Percentiles rank a stretch among this genome's conserved stretches.
These are phyloP conservation scores for Neonectria ditissima DNA, from an alignment of 2,329 filamentous ascomycete genomes.

Conservation along the genomic window DNA sequence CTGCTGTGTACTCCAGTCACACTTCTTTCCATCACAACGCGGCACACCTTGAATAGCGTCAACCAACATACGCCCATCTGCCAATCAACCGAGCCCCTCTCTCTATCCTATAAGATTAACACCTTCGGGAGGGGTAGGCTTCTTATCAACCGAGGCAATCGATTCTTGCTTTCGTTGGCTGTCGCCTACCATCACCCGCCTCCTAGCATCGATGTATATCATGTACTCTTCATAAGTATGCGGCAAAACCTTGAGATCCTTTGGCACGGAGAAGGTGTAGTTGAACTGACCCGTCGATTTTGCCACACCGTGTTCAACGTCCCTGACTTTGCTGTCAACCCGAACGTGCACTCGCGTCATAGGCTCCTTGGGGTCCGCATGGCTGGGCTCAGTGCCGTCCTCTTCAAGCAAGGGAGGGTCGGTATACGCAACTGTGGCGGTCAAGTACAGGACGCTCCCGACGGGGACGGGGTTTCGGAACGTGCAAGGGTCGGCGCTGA, in stretches of 20 bases:
- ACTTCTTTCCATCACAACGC: too few relatives aligned
- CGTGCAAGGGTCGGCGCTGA: slow-evolving; percentile 47
- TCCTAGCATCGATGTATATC: slow-evolving; percentile 47
- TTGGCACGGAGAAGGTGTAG: slow-evolving; percentile 48
- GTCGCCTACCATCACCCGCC: slow-evolving; percentile 43
- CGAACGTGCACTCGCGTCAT: slow-evolving; percentile 47
- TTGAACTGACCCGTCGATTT: slow-evolving; percentile 48
- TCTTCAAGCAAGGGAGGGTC: slow-evolving; percentile 46
- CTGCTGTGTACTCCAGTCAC: too few relatives aligned
- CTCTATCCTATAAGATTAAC: slow-evolving; percentile 36
- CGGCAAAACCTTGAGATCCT: slow-evolving; percentile 44
- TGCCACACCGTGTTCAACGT: slow-evolving; percentile 47
- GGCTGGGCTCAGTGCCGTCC: slow-evolving; percentile 42
- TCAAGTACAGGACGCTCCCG: slow-evolving; percentile 46
- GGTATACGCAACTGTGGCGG: slow-evolving; percentile 46
- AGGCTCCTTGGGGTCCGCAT: slow-evolving; percentile 37
- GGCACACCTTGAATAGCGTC: neutral
- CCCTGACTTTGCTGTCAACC: slow-evolving; percentile 48
- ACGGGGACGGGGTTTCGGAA: slow-evolving; percentile 48
- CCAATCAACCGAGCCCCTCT: too few relatives aligned
- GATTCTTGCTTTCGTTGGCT: slow-evolving; percentile 35
- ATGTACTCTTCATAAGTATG: slow-evolving; percentile 48
- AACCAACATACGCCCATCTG: neutral
- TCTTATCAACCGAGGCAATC: slow-evolving; percentile 15
- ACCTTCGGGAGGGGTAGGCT: slow-evolving; percentile 12